Percentiles rank a stretch among this genome's conserved stretches.
These are phyloP conservation scores for Aspergillus awamori DNA, from an alignment of 2,329 filamentous ascomycete species.

Conservation along the genomic window DNA sequence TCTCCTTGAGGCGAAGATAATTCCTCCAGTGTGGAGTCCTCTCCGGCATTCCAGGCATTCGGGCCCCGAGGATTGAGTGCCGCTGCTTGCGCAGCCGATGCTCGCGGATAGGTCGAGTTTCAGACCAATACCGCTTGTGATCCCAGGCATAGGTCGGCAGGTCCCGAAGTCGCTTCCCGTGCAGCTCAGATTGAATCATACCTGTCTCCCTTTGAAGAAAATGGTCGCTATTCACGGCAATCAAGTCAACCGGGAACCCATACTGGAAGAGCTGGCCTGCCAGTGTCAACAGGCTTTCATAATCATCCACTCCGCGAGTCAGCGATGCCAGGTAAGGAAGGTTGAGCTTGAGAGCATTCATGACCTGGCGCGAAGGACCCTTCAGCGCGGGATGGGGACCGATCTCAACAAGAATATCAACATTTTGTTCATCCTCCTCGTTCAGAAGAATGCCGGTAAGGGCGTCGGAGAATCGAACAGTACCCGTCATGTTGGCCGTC, in stretches of 20 bases:
- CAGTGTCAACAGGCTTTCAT: background rate
- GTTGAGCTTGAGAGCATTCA: background rate
- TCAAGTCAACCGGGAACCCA: background rate
- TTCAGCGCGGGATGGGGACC: constrained; percentile 27
- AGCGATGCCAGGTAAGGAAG: constrained; percentile 6
- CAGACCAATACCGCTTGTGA: constrained; percentile 8
- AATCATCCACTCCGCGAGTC: background rate
- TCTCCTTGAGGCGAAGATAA: constrained; percentile 4
- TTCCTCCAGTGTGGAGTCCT: constrained; percentile 1
- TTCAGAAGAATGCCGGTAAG: background rate
- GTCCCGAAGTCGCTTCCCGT: background rate
- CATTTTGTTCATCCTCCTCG: background rate
- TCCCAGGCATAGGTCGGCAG: constrained; percentile 11
- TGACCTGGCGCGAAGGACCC: constrained; percentile 18
- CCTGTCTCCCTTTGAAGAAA: background rate
- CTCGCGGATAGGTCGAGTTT: background rate
- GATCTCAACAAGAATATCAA: constrained; percentile 10
- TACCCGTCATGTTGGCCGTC: constrained; percentile 10
- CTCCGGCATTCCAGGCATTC: background rate
- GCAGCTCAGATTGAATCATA: background rate
- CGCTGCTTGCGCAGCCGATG: background rate
- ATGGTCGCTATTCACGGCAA: constrained; percentile 3
- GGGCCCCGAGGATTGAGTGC: background rate
- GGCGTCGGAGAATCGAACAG: constrained; percentile 12
- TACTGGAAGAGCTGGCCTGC: constrained; percentile 3